These are phyloP conservation scores for Aspergillus ellipticus DNA, from an alignment of 495 filamentous ascomycete genomes.

Conservation along the genomic window DNA sequence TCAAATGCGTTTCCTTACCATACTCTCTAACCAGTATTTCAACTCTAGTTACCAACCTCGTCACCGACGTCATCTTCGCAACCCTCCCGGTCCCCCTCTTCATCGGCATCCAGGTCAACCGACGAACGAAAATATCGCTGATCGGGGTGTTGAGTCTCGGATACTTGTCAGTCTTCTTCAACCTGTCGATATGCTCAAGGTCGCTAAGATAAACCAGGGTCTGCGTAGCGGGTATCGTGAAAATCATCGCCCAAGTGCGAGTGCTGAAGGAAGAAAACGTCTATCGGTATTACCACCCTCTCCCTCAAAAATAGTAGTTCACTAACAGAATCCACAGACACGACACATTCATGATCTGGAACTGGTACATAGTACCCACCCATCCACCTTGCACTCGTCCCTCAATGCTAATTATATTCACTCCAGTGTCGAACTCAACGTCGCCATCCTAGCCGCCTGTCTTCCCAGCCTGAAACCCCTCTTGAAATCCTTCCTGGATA, in stretches of 20 bases:
- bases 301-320: background rate
- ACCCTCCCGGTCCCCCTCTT: conserved; percentile 41
- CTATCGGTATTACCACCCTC: conserved; percentile 15
- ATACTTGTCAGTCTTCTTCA: conserved; percentile 38
- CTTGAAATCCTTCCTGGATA: conserved; percentile 10
- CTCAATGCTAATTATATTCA: background rate
- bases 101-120: conserved; percentile 29
- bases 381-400: no score
- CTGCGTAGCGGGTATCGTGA: conserved; percentile 42
- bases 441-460: conserved; percentile 11
- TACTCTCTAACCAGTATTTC: background rate
- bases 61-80: conserved; percentile 42
- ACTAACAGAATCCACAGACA: background rate
- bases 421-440: conserved; percentile 9
- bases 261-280: conserved; percentile 27
- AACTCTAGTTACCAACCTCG: conserved; percentile 35
- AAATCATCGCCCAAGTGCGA: conserved; percentile 33
- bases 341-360: conserved; percentile 8
- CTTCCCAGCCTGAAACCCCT: conserved; percentile 12
- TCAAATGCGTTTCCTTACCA: no score
- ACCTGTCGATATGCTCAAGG: background rate
- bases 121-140: conserved; percentile 36
- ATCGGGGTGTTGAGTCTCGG: conserved; percentile 41
- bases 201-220: conserved; percentile 24
- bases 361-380: background rate